Conservation (phyloP, 2,329 filamentous ascomycete species). For the Alternaria triticimaculans region DNA sequence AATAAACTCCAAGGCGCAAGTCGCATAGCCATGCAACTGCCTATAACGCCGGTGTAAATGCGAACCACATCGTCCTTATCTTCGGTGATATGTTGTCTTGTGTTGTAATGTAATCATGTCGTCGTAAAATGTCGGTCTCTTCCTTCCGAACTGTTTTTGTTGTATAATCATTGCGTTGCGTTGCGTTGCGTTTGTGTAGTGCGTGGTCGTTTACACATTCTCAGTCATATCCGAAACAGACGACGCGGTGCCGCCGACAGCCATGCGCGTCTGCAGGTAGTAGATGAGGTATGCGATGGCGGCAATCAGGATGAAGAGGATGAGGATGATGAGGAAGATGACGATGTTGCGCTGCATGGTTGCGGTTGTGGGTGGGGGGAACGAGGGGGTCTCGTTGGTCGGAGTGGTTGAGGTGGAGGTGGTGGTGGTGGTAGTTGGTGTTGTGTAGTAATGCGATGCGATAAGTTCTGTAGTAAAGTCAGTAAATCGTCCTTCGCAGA, state of each 20-base stretch:
- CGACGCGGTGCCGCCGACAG: constrained; percentile 43
- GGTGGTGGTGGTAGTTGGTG: neutral
- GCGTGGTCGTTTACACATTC: neutral
- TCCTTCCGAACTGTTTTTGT: too few species aligned
- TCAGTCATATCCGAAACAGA: constrained; percentile 43
- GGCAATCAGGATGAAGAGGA: constrained; percentile 59
- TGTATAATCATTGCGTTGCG: too few species aligned
- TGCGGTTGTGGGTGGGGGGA: neutral
- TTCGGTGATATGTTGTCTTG: neutral
- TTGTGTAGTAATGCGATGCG: neutral
- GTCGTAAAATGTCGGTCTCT: neutral
- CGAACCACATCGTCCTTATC: neutral
- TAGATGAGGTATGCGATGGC: constrained; percentile 59
- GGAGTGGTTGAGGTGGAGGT: neutral
- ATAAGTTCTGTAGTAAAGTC: neutral
- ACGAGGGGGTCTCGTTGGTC: neutral
- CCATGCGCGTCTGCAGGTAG: constrained; percentile 55
- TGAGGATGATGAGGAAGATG: constrained; percentile 61
- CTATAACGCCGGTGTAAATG: neutral
- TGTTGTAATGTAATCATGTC: neutral
- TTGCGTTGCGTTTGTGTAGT: neutral
- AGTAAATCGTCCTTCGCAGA: neutral
- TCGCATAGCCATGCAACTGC: constrained; percentile 2
- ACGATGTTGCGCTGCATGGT: constrained; percentile 60
- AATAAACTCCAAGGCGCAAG: neutral